Evolutionary conservation across 2,329 filamentous ascomycete species (phyloP), one percentile per base, ranked within the genome.

Genomic region (Aspergillus alliaceus): DNA sequence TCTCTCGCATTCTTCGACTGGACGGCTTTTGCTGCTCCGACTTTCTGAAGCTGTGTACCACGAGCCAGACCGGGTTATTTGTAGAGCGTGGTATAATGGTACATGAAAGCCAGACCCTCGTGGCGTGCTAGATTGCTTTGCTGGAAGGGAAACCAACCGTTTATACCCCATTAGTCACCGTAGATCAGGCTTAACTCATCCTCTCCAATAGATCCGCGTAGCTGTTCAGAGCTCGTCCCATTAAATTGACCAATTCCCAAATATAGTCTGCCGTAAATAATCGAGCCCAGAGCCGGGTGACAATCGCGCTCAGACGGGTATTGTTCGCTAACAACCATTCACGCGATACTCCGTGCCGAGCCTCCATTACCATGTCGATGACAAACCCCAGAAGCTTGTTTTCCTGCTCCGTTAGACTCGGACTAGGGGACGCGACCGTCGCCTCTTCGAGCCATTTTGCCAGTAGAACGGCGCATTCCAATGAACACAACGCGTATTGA

Each of bases 391-490:
- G 58, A 1, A 74, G 56, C 6, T 69, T 68, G 2, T 31, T 63
- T 52, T 74, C 72, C 42, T 74, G 71, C 42, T 72, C 70, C 4
- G 69, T 69, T 37, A 74, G 39, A 6, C 35, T 35, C 0, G 71
- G 70, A 3, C 63, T 55, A 0, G 68, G 69, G 35, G 66, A 53
- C 1, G 57, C 40, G 0, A 67, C 66, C 0, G 70, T 73, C 4
- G 68, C 69, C 3, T 64, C 68, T 22, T 74, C 70, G 1, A 74
- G 66, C 71, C 72, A 74, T 46, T 84, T 84, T 14, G 80, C 80
- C 0, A 85, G 67, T 2, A 85, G 68, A 0, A 85, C 77, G 0
- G 81, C 81, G 20, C 82, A 84, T 61, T 85, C 83, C 0, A 85
- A 72, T 1, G 79, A 80, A 4, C 80, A 82, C 0, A 85, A 72